A percentile compares a stretch with the other conserved stretches of the same genome.
These are phyloP conservation scores for Kluyveromyces starmeri DNA, from an alignment of 805 yeast species.

Conservation along the genomic window DNA sequence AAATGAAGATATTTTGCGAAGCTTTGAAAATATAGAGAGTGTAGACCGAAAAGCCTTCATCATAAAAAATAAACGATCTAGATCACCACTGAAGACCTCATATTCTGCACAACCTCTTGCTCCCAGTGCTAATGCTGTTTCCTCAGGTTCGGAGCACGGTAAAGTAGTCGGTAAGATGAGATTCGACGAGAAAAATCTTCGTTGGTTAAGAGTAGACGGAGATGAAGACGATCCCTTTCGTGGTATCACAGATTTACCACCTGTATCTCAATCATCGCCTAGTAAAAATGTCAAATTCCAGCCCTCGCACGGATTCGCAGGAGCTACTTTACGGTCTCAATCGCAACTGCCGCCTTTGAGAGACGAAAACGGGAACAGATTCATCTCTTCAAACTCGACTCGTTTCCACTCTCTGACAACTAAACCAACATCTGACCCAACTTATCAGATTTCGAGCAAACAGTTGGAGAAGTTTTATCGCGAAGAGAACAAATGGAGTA, in stretches of 20 bases:
- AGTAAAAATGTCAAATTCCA: constrained; percentile 5
- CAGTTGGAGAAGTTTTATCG: constrained; percentile 24
- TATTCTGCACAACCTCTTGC: background rate
- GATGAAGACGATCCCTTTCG: constrained; percentile 26
- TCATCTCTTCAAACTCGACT: constrained; percentile 15
- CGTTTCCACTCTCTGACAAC: constrained; percentile 17
- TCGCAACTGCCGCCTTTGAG: constrained; percentile 13
- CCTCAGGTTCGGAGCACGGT: constrained; percentile 4
- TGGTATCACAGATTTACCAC: constrained; percentile 18
- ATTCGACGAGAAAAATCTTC: constrained; percentile 26
- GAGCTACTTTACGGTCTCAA: constrained; percentile 20
- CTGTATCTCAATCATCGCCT: constrained; percentile 5
- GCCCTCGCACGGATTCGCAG: constrained; percentile 2
- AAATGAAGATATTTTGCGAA: constrained; percentile 19
- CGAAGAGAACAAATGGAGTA: constrained; percentile 28
- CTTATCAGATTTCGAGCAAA: constrained; percentile 15
- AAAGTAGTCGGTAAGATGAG: constrained; percentile 28
- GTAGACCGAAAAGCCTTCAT: constrained; percentile 18
- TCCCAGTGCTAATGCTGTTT: constrained; percentile 3
- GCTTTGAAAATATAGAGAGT: constrained; percentile 18
- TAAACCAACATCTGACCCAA: constrained; percentile 8
- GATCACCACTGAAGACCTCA: constrained; percentile 1
- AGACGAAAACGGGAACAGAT: constrained; percentile 8
- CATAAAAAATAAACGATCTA: constrained; percentile 10
- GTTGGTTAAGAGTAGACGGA: constrained; percentile 26